Conservation (phyloP, 768 basidiomycete species). For the Austroboletus eburneus region DNA sequence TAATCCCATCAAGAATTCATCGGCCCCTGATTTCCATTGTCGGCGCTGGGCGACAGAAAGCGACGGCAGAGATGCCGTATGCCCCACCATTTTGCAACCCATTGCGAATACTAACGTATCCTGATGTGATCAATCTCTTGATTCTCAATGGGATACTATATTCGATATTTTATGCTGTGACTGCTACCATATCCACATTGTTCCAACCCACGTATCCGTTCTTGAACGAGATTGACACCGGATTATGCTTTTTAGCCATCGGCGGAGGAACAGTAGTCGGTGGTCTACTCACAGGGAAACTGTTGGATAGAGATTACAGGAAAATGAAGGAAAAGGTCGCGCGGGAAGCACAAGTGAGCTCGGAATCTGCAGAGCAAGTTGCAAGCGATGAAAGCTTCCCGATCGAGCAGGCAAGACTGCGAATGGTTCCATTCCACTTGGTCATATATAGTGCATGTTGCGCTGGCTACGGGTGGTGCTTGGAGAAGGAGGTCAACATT, state of each 20-base stretch:
- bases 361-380: conserved; percentile 23
- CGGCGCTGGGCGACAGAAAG: conserved; percentile 19
- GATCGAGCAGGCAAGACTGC: conserved; percentile 56
- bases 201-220: conserved; percentile 47
- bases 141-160: conserved; percentile 54
- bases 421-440: conserved; percentile 41
- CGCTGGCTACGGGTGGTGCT: conserved; percentile 59
- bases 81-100: conserved; percentile 34
- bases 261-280: conserved; percentile 71
- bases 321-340: conserved; percentile 27
- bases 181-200: conserved; percentile 46
- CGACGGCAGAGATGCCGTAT: conserved; percentile 1
- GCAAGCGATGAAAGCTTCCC: conserved; percentile 45
- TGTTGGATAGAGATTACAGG: conserved; percentile 66
- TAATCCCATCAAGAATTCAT: conserved; percentile 23
- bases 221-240: conserved; percentile 49
- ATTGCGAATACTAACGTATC: conserved; percentile 34
- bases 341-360: conserved; percentile 11
- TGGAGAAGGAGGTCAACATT: conserved; percentile 45
- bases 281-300: conserved; percentile 51
- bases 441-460: conserved; percentile 37
- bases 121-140: conserved; percentile 36
- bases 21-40: conserved; percentile 25
- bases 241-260: conserved; percentile 73
- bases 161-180: conserved; percentile 47